phyloP scores from a whole-genome alignment of 163 green algal species.

The Volvox carteri region DNA sequence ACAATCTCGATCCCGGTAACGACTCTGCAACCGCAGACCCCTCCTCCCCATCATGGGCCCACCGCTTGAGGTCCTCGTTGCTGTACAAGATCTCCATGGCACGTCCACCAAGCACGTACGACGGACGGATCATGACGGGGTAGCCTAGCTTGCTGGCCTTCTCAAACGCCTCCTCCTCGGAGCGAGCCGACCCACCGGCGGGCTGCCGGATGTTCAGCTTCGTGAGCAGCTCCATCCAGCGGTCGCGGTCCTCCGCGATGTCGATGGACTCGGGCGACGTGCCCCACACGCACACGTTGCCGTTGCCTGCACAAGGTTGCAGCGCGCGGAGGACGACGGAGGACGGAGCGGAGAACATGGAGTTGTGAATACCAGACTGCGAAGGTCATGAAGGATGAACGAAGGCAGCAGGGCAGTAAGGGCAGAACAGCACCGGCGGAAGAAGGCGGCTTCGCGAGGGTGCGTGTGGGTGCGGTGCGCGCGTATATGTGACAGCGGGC shows the following conservation, averaged over 20 bases:
- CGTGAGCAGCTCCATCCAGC: constrained; percentile 94
- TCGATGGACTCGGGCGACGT: constrained; percentile 96
- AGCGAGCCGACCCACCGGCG: constrained; percentile 71
- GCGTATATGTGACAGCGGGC: too few relatives aligned
- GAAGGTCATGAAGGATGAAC: too few relatives aligned
- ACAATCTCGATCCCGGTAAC: too few relatives aligned
- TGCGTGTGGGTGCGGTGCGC: too few relatives aligned
- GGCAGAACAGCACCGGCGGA: too few relatives aligned
- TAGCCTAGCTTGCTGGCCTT: constrained; percentile 92
- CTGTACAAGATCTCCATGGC: constrained; percentile 99
- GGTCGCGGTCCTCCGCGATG: constrained; percentile 97
- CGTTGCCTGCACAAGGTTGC: constrained; percentile 72
- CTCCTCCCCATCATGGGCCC: not conserved
- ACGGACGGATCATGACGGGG: constrained; percentile 96
- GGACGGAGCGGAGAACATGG: not conserved
- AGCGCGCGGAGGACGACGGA: not conserved
- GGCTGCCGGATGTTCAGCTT: constrained; percentile 90
- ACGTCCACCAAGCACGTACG: constrained; percentile 96
- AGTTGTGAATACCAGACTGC: too few relatives aligned
- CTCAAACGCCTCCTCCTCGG: constrained; percentile 85
- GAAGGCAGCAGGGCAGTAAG: too few relatives aligned
- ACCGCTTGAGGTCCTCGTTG: constrained; percentile 86
- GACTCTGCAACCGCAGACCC: not conserved
- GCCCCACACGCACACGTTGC: constrained; percentile 94
- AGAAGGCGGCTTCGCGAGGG: too few relatives aligned